Conservation (phyloP, 108 stramenopile genomes). For the Parietichytrium sp. region DNA sequence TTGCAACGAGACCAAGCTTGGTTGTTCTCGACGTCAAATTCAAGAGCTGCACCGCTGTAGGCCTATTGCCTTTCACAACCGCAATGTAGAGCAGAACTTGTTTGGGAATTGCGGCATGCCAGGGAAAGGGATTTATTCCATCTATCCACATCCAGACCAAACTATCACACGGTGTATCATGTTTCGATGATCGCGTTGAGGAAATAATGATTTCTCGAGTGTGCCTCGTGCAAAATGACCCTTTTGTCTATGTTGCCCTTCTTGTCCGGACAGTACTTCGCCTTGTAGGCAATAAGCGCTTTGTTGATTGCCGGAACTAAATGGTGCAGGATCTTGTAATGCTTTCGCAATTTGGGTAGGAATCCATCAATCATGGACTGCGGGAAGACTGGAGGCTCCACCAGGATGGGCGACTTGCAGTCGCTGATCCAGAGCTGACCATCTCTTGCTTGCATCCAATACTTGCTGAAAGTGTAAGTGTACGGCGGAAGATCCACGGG, state of each 20-base stretch:
- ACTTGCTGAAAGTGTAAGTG: conserved; percentile 8
- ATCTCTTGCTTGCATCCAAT: conserved; percentile 15
- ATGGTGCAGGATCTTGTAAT: not conserved
- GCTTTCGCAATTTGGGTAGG: too few species aligned
- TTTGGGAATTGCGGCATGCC: too few species aligned
- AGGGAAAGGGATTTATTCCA: too few species aligned
- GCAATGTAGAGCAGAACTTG: too few species aligned
- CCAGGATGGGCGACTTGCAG: not conserved
- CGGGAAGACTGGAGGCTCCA: not conserved
- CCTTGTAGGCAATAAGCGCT: conserved; percentile 13
- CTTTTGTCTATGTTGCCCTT: not conserved
- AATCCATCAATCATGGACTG: too few species aligned
- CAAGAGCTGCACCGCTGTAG: too few species aligned
- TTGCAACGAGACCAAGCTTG: too few species aligned
- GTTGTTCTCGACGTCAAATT: too few species aligned
- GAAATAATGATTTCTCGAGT: not conserved
- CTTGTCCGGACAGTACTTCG: not conserved
- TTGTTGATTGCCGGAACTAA: conserved; percentile 14
- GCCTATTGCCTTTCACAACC: too few species aligned
- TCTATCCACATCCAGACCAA: too few species aligned
- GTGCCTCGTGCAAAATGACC: not conserved
- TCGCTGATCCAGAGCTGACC: not conserved
- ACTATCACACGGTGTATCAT: not conserved
- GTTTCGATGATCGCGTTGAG: not conserved
- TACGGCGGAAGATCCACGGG: too few species aligned